Evolutionary conservation across 768 basidiomycete genomes (phyloP).

Genomic region (Macrolepiota albuminosa): DNA sequence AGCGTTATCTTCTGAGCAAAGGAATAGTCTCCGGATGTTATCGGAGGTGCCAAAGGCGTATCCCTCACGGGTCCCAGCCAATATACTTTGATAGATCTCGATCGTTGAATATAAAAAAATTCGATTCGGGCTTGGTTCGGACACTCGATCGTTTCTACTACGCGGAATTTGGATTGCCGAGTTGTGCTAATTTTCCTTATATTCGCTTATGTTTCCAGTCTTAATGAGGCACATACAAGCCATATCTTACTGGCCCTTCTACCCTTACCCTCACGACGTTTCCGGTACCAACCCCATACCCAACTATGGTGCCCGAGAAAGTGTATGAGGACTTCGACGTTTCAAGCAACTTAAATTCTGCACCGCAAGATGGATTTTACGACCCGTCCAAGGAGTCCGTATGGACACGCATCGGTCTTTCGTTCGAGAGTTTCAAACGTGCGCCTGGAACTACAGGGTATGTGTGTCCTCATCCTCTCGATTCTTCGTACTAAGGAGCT

Average conservation of each 20-base stretch:
- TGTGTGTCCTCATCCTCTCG: slow-evolving; percentile 7
- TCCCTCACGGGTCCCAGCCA: not conserved
- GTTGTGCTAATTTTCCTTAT: not conserved
- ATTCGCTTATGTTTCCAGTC: not conserved
- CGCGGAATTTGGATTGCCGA: not conserved
- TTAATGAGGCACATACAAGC: not conserved
- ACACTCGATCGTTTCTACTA: not conserved
- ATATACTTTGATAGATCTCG: not conserved
- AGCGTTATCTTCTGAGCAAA: not conserved
- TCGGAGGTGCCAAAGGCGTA: not conserved
- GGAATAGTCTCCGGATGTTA: not conserved
- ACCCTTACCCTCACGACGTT: not conserved
- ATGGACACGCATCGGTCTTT: slow-evolving; percentile 40
- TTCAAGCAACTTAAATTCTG: slow-evolving; percentile 23
- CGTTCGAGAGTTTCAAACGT: slow-evolving; percentile 40
- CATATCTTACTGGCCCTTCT: not conserved
- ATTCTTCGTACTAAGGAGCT: not conserved
- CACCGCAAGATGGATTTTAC: slow-evolving; percentile 33
- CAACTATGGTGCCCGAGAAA: slow-evolving; percentile 25
- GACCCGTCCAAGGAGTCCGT: slow-evolving; percentile 42
- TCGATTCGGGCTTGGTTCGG: not conserved
- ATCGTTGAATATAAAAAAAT: not conserved
- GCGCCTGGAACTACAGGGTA: slow-evolving; percentile 44
- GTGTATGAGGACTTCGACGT: slow-evolving; percentile 29
- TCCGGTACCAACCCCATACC: not conserved